Evolutionary conservation across 495 filamentous ascomycete genomes (phyloP), one percentile per base, ranked within the genome.

Genomic region (Trichoderma asperelloides): DNA sequence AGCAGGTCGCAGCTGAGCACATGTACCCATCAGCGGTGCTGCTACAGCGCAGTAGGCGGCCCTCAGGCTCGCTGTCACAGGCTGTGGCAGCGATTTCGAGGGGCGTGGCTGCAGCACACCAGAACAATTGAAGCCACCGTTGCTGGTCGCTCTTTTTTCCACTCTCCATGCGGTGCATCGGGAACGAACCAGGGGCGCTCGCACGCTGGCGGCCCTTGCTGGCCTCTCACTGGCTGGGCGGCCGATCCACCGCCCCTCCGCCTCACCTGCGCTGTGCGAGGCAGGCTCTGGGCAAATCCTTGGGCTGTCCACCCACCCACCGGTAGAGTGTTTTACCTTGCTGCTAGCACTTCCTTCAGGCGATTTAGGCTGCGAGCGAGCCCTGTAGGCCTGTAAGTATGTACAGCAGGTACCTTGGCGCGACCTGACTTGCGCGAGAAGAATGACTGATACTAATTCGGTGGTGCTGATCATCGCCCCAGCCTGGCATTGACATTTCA

Each of bases 181-280:
- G 55, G 33, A 37, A 37, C 33, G 43, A 30, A 18, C 55, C 25
- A 27, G 25, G 55, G 55, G 23, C 55, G 6, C 43, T 11, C 15
- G 55, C 55, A 27, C 30, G 25, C 55, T 30, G 15, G 8, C 55
- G 55, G 55, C 8, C 55, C 23, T 30, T 28, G 47, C 27, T n/a
- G 55, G 27, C 8, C 55, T 60, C 27, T 60, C 23, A 60, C 55
- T 60, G 55, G 55, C 27, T 60, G 27, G n/a, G n/a, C n/a, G n/a
- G n/a, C n/a, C 6, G 55, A 60, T 60, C 55, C 55, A 60, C 55
- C 55, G 55, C 55, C 55, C 55, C 55, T 60, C 55, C 55, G 55
- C 55, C 55, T 60, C 55, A 60, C 55, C 55, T 60, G 55, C 55
- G 55, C 55, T 60, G 55, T 60, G 55, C 55, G 55, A 60, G 55